A percentile compares a stretch with the other conserved stretches of the same genome.
Evolutionary conservation across 768 basidiomycete genomes (phyloP).

Genomic region (Mrakia frigida): DNA sequence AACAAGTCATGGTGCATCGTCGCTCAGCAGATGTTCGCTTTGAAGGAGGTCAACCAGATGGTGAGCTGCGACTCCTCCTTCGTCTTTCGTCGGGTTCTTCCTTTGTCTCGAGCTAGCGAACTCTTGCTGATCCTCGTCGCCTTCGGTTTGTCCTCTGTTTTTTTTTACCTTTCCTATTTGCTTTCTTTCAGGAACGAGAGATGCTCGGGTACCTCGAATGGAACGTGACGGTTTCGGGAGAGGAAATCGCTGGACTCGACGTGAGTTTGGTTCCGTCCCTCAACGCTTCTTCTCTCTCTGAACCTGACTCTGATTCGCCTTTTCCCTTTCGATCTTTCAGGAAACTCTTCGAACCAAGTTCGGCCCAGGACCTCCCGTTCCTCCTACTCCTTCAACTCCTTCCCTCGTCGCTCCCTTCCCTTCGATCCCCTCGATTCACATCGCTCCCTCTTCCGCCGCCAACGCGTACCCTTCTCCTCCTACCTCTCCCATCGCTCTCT

Average conservation of each 20-base stretch:
- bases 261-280: not conserved
- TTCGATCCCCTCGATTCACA: not conserved
- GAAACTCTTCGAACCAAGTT: conserved; percentile 12
- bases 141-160: not conserved
- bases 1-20: conserved; percentile 91
- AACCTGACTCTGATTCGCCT: not conserved
- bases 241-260: conserved; percentile 17
- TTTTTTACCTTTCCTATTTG: not conserved
- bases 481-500: conserved; percentile 7
- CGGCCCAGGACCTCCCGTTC: not conserved
- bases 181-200: conserved; percentile 61
- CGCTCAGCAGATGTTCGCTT: conserved; percentile 53
- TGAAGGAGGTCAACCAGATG: conserved; percentile 49
- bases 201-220: conserved; percentile 91
- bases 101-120: not conserved
- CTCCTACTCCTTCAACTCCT: not conserved
- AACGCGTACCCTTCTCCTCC: conserved; percentile 11
- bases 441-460: conserved; percentile 4
- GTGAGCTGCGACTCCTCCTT: conserved; percentile 60
- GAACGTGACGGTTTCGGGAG: conserved; percentile 43
- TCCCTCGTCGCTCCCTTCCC: not conserved
- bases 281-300: not conserved
- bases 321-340: not conserved
- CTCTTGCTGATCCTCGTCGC: not conserved
- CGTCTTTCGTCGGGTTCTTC: conserved; percentile 69